These are phyloP conservation scores for Fusarium oxysporum DNA, from an alignment of 2,329 filamentous ascomycete species.

Conservation along the genomic window DNA sequence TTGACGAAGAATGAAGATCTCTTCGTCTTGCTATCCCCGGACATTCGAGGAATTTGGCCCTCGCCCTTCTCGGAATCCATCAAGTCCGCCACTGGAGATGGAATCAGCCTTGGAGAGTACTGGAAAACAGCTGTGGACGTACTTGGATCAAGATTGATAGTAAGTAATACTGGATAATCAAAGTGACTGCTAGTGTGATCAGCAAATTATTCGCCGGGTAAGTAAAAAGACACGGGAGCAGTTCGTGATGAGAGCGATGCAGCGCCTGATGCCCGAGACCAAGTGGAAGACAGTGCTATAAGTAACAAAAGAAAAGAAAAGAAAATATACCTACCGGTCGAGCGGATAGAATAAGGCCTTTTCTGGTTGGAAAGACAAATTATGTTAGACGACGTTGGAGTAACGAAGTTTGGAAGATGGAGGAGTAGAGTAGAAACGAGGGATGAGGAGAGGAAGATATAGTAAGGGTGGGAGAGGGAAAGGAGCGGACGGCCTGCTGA, in stretches of 20 bases:
- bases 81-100: constrained; percentile 42
- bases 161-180: constrained; percentile 29
- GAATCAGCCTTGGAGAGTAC: constrained; percentile 26
- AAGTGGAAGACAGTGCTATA: not conserved
- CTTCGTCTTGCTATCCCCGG: constrained; percentile 26
- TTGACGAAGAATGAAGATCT: constrained; percentile 17
- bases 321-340: constrained; percentile 17
- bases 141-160: constrained; percentile 31
- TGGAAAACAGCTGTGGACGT: not conserved
- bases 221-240: not conserved
- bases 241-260: not conserved
- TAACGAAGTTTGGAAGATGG: constrained; percentile 23
- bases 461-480: constrained; percentile 5
- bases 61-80: constrained; percentile 45
- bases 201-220: not conserved
- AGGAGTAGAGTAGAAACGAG: constrained; percentile 19
- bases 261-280: not conserved
- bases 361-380: constrained; percentile 13
- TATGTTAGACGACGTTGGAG: constrained; percentile 29
- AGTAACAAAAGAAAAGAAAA: not conserved
- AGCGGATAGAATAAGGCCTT: constrained; percentile 22
- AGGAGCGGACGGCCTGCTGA: not conserved
- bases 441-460: constrained; percentile 24
- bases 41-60: constrained; percentile 4
- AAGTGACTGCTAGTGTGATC: constrained; percentile 24